Base-by-base conservation (phyloP, 2,329 filamentous ascomycete genomes). In the Diaporthe longicolla region DNA sequence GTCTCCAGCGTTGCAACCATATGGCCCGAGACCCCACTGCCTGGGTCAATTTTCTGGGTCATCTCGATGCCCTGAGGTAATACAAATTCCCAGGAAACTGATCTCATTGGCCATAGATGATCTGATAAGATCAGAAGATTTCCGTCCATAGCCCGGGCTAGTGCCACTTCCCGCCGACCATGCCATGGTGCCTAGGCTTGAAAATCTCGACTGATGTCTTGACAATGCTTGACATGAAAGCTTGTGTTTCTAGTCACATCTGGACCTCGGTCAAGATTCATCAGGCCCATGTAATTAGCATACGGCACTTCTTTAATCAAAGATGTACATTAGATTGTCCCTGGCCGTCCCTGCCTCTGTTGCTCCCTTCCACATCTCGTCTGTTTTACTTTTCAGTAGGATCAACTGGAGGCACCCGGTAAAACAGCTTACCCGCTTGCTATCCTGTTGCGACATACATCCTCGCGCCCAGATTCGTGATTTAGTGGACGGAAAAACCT, bases 41-140 rank as follows among this genome's bases (percentile, higher is more conserved):
- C 15, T 61, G 57, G 57, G 35, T 59, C 35, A 17, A 5, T 59
- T 59, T 59, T 59, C 57, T 40, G 57, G 57, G 57, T 40, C 57
- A 59, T n/a, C 57, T 59, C 7, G n/a, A 59, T 17, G 35, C n/a
- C 17, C 57, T 59, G n/a, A 40, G 35, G 57, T 59, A 59, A 59
- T 43, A 43, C 57, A n/a, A 61, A 19, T 1, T 43, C 13, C 57
- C 4, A 13, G 3, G 15, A 6, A 26, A 7, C 43, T 13, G n/a
- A 26, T 69, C n/a, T 69, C 50, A 26, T 29, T 55, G 24, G 65
- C 43, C 32, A 37, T 26, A 37, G 65, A 71, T 63, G 45, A 71
- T 71, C 43, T 52, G 55, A 40, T 71, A 61, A 61, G 69, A 52
- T 52, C 29, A 69, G n/a, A 61, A 11, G 19, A 43, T 35, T 43